Evolutionary conservation across 371 early-diverging fungal species (phyloP).

Genomic region (Mucor circinelloides): DNA sequence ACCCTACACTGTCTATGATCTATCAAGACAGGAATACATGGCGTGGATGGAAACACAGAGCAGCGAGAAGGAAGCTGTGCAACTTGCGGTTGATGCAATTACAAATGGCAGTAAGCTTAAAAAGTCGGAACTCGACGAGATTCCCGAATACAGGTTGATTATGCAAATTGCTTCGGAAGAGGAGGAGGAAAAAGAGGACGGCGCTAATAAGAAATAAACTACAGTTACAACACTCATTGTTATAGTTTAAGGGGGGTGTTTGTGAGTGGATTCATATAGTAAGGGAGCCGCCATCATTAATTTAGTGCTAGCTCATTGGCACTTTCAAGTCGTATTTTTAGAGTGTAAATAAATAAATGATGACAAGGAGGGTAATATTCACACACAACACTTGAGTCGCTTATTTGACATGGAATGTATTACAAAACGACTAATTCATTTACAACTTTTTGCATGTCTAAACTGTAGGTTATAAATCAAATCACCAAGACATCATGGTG

Average conservation of each 20-base stretch:
- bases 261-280: not conserved
- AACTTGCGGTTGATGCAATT: constrained; percentile 37
- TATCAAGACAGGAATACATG: constrained; percentile 63
- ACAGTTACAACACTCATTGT: not conserved
- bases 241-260: not conserved
- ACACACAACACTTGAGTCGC: not conserved
- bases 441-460: not conserved
- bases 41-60: constrained; percentile 62
- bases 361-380: not conserved
- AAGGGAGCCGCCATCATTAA: not conserved
- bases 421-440: not conserved
- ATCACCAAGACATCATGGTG: not conserved
- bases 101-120: constrained; percentile 32
- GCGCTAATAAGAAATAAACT: not conserved
- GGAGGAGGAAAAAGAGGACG: not conserved
- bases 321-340: not conserved
- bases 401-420: not conserved
- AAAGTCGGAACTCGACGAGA: constrained; percentile 24
- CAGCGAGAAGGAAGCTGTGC: constrained; percentile 43
- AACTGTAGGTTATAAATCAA: not conserved
- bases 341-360: not conserved
- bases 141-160: constrained; percentile 38
- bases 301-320: not conserved
- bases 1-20: constrained; percentile 54
- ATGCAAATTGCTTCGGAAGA: constrained; percentile 26